Conservation (phyloP, 305 asterid genomes). For the Stenogyne calaminthoides region DNA sequence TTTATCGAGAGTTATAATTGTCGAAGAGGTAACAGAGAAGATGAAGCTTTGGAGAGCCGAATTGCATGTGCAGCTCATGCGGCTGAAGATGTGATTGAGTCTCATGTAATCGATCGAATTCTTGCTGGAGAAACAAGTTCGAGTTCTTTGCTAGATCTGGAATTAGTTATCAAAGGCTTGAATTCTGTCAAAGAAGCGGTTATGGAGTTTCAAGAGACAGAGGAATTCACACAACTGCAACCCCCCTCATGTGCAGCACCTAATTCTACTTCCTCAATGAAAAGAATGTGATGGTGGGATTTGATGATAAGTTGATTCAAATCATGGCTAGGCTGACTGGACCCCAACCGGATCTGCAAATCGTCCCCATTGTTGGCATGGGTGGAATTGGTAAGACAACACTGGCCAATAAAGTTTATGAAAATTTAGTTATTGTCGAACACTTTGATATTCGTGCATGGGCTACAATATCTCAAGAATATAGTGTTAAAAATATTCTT, state of each 20-base stretch:
- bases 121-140: not conserved
- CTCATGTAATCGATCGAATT: slow-evolving; percentile 8
- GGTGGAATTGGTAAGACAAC: slow-evolving; percentile 24
- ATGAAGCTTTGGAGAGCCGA: not conserved
- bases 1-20: slow-evolving; percentile 1
- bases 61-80: slow-evolving; percentile 1
- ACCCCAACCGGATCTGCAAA: not conserved
- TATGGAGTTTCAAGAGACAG: not conserved
- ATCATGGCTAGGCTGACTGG: not conserved
- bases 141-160: not conserved
- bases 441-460: slow-evolving; percentile 22
- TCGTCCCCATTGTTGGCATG: slow-evolving; percentile 21
- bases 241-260: not conserved
- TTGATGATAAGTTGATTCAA: not conserved
- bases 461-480: slow-evolving; percentile 11
- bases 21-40: not conserved
- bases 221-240: not conserved
- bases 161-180: not conserved
- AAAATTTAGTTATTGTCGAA: not conserved
- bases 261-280: not conserved
- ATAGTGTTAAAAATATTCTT: not conserved
- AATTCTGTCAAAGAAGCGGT: not conserved
- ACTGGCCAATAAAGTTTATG: not conserved
- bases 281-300: not conserved
- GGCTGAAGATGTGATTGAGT: slow-evolving; percentile 20